Percentiles rank a stretch among this genome's conserved stretches.
These are phyloP conservation scores for Wickerhamomyces kurtzmanii DNA, from an alignment of 805 yeast species.

Conservation along the genomic window DNA sequence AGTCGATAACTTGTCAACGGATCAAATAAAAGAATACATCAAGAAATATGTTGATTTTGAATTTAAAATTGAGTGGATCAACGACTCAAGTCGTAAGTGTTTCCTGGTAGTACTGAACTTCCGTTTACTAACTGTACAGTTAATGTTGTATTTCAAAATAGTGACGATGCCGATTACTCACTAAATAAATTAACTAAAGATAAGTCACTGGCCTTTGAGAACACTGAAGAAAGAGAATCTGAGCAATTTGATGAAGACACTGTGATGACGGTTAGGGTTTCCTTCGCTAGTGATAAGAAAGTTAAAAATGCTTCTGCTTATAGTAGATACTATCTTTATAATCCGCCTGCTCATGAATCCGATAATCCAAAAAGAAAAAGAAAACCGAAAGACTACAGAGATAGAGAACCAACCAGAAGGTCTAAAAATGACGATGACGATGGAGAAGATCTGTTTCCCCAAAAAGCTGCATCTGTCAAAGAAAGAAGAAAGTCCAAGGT, in stretches of 20 bases:
- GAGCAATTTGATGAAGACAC: constrained; percentile 7
- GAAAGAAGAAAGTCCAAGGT: too few relatives aligned
- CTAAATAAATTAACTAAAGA: constrained; percentile 6
- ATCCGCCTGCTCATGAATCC: constrained; percentile 11
- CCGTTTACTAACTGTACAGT: constrained; percentile 5
- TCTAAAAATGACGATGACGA: constrained; percentile 3
- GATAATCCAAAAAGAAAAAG: constrained; percentile 1
- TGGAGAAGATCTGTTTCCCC: constrained; percentile 11
- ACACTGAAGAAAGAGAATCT: constrained; percentile 4
- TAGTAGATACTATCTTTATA: constrained; percentile 17
- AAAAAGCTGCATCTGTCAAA: neutral
- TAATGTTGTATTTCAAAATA: constrained; percentile 14
- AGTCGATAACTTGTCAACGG: constrained; percentile 16
- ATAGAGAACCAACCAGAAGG: neutral
- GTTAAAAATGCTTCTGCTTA: constrained; percentile 15
- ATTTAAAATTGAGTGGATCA: constrained; percentile 17
- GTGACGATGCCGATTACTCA: constrained; percentile 8
- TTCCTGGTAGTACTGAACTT: neutral
- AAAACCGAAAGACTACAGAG: constrained; percentile 5
- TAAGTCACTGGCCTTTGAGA: constrained; percentile 2
- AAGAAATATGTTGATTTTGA: constrained; percentile 7
- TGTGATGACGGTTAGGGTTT: constrained; percentile 9
- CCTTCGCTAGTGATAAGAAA: constrained; percentile 13
- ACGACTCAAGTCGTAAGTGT: constrained; percentile 13
- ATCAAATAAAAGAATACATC: constrained; percentile 11